Evolutionary conservation across 106 monocot species (phyloP), one percentile per base, ranked within the genome.

Genomic region (Ottelia alismoides): DNA sequence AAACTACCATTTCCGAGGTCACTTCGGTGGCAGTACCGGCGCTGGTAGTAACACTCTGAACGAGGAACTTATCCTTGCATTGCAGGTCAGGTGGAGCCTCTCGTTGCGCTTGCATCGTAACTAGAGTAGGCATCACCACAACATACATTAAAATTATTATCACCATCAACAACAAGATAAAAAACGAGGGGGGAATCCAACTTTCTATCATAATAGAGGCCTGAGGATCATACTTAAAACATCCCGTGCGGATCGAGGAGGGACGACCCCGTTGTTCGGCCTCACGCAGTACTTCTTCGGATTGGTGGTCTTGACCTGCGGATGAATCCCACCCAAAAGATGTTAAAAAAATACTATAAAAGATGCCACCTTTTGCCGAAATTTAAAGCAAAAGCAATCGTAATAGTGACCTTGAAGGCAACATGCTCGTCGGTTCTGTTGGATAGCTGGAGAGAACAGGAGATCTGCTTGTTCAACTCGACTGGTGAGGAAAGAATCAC

Each of bases 91-190:
- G 28, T 1, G 82, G 87, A 49, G 74, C 63, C 30, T 82, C 87
- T 55, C 66, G 28, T 58, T 82, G 87, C 1, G 87, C 87, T 73
- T 87, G 87, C 87, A 82, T 87, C 0, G 87, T 87, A 51, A 87
- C 87, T 87, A n/a, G 43, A 22, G 2, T 1, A 24, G 21, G 5
- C 22, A 51, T 51, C 50, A 24, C 12, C n/a, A n/a, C n/a, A n/a
- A n/a, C 35, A 35, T 6, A 35, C 9, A 12, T 6, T 6, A 35
- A 6, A 6, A 6, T 35, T 6, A 12, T 6, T 35, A 6, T 12
- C 12, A 6, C 12, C 12, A 12, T 35, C 12, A 35, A 6, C 5
- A 3, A 35, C 35, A 35, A 12, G 12, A 35, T 5, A 12, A 12
- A 12, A 35, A 35, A 35, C 12, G 35, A 35, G 35, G 35, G 12